A percentile compares a stretch with the other conserved stretches of the same genome.
Conservation (phyloP, 305 asterid species). For the Rubia peregrina region DNA sequence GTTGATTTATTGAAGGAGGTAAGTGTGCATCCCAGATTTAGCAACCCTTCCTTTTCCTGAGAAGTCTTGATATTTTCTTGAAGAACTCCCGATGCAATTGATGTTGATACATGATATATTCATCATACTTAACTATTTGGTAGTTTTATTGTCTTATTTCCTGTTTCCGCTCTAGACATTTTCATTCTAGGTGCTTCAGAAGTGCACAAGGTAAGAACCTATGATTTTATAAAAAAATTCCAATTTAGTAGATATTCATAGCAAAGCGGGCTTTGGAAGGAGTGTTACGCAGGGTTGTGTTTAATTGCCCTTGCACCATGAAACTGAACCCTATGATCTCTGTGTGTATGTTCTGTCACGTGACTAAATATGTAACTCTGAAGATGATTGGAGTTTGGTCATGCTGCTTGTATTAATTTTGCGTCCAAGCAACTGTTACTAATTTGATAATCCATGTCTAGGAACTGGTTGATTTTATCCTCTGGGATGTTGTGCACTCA, state of each 20-base stretch:
- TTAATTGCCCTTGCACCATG: not conserved
- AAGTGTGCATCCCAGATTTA: constrained; percentile 20
- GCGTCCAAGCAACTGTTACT: constrained; percentile 2
- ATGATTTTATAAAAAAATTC: not conserved
- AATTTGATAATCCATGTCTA: constrained; percentile 17
- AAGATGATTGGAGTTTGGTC: not conserved
- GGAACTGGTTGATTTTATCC: constrained; percentile 77
- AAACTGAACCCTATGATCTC: too few relatives aligned
- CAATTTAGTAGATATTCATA: not conserved
- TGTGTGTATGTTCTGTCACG: not conserved
- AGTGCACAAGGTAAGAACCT: not conserved
- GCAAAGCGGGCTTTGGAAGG: not conserved
- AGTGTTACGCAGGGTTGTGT: not conserved
- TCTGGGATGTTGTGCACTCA: constrained; percentile 70
- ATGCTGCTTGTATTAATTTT: not conserved
- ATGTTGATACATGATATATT: not conserved
- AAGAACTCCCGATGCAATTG: not conserved
- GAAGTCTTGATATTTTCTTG: not conserved
- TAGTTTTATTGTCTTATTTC: not conserved
- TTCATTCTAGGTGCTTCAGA: not conserved
- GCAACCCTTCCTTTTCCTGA: not conserved
- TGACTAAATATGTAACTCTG: not conserved
- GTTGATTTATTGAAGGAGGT: constrained; percentile 90
- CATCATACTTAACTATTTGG: not conserved
- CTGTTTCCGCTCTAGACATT: not conserved